Evolutionary conservation across 2,329 filamentous ascomycete species (phyloP), one percentile per base, ranked within the genome.

Genomic region (Colletotrichum theobromicola): DNA sequence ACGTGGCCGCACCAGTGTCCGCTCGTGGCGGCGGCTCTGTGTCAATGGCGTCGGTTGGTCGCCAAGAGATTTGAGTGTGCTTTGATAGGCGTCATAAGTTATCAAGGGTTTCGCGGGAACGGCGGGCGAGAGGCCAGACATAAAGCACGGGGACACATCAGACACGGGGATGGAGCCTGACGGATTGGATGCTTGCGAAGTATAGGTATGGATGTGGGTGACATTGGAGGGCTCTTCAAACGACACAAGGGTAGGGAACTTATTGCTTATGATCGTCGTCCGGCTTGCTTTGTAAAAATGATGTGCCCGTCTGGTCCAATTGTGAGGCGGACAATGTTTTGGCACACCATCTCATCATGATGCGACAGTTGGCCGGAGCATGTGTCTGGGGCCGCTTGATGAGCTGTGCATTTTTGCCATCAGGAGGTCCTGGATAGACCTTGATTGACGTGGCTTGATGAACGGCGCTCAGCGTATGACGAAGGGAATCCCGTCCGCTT

Each of bases 331-430:
- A 21, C 61, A 42, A 42, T 28, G 26, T 74, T 72, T 62, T 55
- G 61, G 67, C 32, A 74, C 67, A 74, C 67, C 67, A 30, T 74
- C 67, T 72, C 26, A 57, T 55, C 37, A 35, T 67, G 72, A 71
- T 74, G 72, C 61, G 72, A 74, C 72, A 74, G 26, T 37, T 55
- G 28, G 72, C 62, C 7, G 26, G 67, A 74, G 67, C 55, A 71
- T 66, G 55, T 74, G 55, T 72, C 55, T 8, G 72, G 65, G 55
- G 12, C 46, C 55, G 15, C 53, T 42, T 21, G 15, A 18, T 61
- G 72, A 72, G 37, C 72, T 71, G 62, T 72, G 72, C 55, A n/a
- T 12, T 13, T 32, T 28, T 16, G n/a, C 24, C 37, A 9, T 16
- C 2, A 9, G 9, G 4, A 12, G 34, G 37, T 24, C 60, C 12